phyloP scores from a whole-genome alignment of 2,329 filamentous ascomycete genomes.

The Hysterium pulicare region DNA sequence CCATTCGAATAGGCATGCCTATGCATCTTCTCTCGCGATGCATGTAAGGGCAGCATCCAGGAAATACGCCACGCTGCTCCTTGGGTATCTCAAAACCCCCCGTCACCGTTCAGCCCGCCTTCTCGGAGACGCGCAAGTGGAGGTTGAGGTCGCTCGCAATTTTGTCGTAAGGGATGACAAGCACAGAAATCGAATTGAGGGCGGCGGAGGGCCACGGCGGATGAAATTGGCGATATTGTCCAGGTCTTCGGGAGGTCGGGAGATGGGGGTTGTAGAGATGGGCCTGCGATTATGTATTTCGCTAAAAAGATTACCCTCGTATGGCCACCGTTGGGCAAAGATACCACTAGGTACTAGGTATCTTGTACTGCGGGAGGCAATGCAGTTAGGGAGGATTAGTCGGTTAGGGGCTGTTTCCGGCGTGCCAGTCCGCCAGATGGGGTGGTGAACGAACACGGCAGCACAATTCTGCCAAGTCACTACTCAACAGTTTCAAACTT shows the following conservation, averaged over 20 bases:
- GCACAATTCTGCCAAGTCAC: too few species aligned
- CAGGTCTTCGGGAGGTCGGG: conserved; percentile 9
- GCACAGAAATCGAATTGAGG: conserved; percentile 14
- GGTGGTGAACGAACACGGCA: too few species aligned
- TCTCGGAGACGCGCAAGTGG: conserved; percentile 19
- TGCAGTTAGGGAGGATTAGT: too few species aligned
- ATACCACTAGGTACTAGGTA: too few species aligned
- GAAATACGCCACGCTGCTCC: conserved; percentile 21
- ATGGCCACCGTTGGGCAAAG: too few species aligned
- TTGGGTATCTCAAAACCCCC: conserved; percentile 36
- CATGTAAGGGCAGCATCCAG: conserved; percentile 61
- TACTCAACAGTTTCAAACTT: too few species aligned
- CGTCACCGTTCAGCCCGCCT: conserved; percentile 31
- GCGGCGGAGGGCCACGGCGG: conserved; percentile 9
- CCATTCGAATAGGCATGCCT: conserved; percentile 86
- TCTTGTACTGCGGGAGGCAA: too few species aligned
- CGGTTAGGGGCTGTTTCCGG: too few species aligned
- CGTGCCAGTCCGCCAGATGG: too few species aligned
- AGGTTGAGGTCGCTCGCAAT: not conserved
- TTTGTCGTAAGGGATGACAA: conserved; percentile 2
- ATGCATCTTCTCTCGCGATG: conserved; percentile 69
- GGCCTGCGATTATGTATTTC: conserved; percentile 28
- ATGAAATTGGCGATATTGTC: conserved; percentile 7
- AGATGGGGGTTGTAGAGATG: conserved; percentile 19
- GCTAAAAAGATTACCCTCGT: too few species aligned